These are phyloP conservation scores for Podochytrium sp. DNA, from an alignment of 192 early-diverging fungal species.

Conservation along the genomic window DNA sequence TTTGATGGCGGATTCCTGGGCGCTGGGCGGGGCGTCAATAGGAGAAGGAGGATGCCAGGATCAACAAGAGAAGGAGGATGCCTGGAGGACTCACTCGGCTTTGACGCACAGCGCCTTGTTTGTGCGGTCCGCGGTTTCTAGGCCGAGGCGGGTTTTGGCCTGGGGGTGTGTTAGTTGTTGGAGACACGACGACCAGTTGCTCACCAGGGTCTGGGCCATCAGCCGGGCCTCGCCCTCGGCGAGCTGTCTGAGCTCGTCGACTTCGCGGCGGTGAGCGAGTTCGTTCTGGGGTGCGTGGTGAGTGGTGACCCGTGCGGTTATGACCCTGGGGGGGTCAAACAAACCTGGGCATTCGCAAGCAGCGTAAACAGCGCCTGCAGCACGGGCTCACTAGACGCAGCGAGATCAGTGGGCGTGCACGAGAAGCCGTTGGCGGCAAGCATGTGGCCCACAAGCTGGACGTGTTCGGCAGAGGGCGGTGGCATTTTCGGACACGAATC, in stretches of 20 bases:
- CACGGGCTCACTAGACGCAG: background rate
- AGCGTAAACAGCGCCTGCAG: background rate
- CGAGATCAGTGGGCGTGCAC: too few relatives aligned
- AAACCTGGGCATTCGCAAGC: constrained; percentile 18
- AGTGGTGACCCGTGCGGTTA: background rate
- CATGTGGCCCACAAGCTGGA: background rate
- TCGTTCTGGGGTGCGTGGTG: constrained; percentile 4
- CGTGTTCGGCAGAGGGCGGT: background rate
- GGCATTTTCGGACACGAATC: too few relatives aligned
- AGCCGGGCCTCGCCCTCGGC: background rate
- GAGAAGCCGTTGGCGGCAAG: background rate
- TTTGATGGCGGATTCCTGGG: constrained; percentile 1
- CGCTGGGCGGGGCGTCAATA: background rate
- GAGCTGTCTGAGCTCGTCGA: background rate
- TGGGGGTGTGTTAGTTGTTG: background rate
- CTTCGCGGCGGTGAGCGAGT: background rate
- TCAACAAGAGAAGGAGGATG: background rate
- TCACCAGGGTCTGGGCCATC: background rate
- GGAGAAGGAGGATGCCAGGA: background rate
- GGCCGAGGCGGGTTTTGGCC: background rate
- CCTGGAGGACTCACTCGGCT: background rate
- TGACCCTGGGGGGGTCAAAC: background rate
- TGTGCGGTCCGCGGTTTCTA: background rate
- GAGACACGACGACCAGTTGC: background rate
- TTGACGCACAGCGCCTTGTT: constrained; percentile 9